phyloP scores from a whole-genome alignment of 495 filamentous ascomycete genomes.

The Lasiosphaeria hispida region DNA sequence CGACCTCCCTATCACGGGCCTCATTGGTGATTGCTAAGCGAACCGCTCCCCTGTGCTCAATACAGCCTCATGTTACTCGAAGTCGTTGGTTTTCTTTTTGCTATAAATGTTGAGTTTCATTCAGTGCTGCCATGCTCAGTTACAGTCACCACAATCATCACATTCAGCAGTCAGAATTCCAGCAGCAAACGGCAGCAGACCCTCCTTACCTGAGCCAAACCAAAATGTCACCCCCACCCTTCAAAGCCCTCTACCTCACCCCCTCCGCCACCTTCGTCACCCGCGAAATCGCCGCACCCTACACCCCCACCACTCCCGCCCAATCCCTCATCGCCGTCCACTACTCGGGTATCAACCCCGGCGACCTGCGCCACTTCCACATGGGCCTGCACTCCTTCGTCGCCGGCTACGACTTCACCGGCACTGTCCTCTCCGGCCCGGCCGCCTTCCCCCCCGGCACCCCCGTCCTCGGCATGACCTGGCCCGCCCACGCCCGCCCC shows the following conservation, averaged over 20 bases:
- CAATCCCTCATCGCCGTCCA: conserved; percentile 5
- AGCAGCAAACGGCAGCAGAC: too few relatives aligned
- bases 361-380: conserved; percentile 19
- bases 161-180: too few relatives aligned
- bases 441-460: background rate
- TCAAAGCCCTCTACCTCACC: conserved; percentile 10
- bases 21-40: too few relatives aligned
- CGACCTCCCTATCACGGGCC: too few relatives aligned
- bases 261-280: background rate
- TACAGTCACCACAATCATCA: too few relatives aligned
- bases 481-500: conserved; percentile 8
- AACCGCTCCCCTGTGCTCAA: too few relatives aligned
- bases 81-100: too few relatives aligned
- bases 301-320: background rate
- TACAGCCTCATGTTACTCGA: too few relatives aligned
- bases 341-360: conserved; percentile 20
- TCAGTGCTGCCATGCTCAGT: too few relatives aligned
- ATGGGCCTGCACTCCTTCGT: conserved; percentile 17
- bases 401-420: conserved; percentile 18
- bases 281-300: background rate
- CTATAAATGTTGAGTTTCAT: too few relatives aligned
- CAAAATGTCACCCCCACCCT: background rate
- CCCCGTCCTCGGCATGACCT: conserved; percentile 13
- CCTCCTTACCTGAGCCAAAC: too few relatives aligned
- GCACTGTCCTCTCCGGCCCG: conserved; percentile 3